These are phyloP conservation scores for Primulina eburnea DNA, from an alignment of 257 asterid genomes.

Conservation along the genomic window DNA sequence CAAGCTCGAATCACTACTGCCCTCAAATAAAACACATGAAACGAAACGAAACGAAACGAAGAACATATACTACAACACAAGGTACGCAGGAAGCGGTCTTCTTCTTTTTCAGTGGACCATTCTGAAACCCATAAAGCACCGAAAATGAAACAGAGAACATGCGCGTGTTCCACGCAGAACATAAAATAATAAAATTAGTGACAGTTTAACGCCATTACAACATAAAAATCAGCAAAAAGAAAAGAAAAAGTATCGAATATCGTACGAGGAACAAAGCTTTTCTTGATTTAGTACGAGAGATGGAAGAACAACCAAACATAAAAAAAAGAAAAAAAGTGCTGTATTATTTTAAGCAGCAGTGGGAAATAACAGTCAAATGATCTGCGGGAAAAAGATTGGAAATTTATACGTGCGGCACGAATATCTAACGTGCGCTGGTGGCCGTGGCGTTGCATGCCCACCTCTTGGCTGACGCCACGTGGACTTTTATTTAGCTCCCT, in stretches of 20 bases:
- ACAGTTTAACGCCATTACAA: neutral
- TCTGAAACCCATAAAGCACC: neutral
- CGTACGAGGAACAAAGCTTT: neutral
- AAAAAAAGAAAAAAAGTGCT: too few species aligned
- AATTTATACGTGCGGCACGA: neutral
- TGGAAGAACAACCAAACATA: neutral
- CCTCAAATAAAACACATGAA: slow-evolving; percentile 4
- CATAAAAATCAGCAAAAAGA: neutral
- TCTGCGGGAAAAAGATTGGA: neutral
- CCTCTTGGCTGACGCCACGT: neutral
- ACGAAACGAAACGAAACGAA: neutral
- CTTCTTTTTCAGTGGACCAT: slow-evolving; percentile 1
- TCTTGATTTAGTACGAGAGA: neutral
- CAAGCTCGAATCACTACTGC: neutral
- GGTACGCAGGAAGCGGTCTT: neutral
- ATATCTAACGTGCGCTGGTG: neutral
- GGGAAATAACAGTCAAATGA: neutral
- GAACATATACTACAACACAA: neutral
- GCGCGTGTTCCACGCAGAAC: neutral
- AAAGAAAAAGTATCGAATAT: neutral
- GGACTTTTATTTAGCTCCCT: neutral
- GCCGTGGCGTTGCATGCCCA: neutral
- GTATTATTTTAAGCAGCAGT: neutral
- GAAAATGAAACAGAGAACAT: neutral
- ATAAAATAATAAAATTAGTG: neutral